These are phyloP conservation scores for Ophiostoma piceae DNA, from an alignment of 2,329 filamentous ascomycete genomes.

Conservation along the genomic window DNA sequence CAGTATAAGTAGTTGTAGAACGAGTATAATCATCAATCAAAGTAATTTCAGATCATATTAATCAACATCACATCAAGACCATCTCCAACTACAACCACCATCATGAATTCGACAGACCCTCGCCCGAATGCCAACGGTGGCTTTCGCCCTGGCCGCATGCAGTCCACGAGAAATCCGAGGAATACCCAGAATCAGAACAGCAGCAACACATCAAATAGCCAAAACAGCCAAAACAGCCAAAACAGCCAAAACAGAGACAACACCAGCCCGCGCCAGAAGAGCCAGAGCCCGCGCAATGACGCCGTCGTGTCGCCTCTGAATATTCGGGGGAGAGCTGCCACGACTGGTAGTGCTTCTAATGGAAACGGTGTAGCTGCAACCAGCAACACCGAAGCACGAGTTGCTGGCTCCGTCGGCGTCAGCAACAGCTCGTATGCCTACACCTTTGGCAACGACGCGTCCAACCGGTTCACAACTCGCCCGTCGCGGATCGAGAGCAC, in stretches of 20 bases:
- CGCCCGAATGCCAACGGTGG: slow-evolving; percentile 19
- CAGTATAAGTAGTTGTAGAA: neutral
- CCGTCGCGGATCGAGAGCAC: slow-evolving; percentile 18
- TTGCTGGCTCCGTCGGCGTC: neutral
- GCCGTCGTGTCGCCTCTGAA: neutral
- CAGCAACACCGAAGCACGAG: neutral
- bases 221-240: too few relatives aligned
- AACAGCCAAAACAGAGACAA: neutral
- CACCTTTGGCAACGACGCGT: neutral
- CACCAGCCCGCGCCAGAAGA: neutral
- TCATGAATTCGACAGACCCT: slow-evolving; percentile 25
- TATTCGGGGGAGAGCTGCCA: neutral
- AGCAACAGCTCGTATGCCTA: slow-evolving; percentile 16
- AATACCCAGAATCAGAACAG: slow-evolving; percentile 11
- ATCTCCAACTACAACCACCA: neutral
- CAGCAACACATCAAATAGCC: neutral
- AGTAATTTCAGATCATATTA: too few relatives aligned
- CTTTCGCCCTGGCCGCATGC: slow-evolving; percentile 20
- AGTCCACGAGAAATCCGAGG: slow-evolving; percentile 16
- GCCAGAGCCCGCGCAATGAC: neutral
- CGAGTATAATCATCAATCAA: neutral
- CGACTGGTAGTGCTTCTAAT: neutral
- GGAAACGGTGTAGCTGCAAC: neutral
- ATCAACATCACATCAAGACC: too few relatives aligned
- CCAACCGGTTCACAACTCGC: neutral